Percentiles rank a stretch among this genome's conserved stretches.
Evolutionary conservation across 1,284 basidiomycete genomes (phyloP).

Genomic region (Cutaneotrichosporon sp.): DNA sequence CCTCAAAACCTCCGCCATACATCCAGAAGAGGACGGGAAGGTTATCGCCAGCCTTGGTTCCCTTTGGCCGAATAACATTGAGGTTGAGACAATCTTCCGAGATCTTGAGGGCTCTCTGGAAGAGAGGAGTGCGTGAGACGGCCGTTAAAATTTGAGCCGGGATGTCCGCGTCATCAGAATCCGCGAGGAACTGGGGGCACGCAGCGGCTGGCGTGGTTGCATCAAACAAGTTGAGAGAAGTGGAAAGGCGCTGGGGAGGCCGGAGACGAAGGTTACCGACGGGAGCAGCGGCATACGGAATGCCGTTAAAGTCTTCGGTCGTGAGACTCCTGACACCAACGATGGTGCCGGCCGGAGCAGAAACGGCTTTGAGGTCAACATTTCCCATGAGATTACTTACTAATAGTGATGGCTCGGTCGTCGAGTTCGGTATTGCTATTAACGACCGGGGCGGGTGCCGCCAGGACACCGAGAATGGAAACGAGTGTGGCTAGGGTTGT

Average conservation of each 20-base stretch:
- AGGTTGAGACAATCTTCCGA: constrained; percentile 34
- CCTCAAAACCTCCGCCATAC: constrained; percentile 37
- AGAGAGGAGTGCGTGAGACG: constrained; percentile 5
- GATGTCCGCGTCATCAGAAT: constrained; percentile 10
- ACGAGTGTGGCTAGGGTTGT: neutral
- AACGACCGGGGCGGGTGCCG: neutral
- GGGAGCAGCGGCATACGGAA: constrained; percentile 64
- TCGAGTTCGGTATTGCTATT: neutral
- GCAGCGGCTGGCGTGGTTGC: constrained; percentile 14
- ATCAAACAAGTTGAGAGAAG: constrained; percentile 27
- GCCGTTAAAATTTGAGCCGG: constrained; percentile 7
- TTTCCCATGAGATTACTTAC: neutral
- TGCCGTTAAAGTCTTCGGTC: constrained; percentile 51
- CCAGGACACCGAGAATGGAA: neutral
- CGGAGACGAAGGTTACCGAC: constrained; percentile 32
- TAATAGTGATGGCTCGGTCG: neutral
- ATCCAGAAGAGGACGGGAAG: constrained; percentile 44
- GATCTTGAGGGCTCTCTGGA: constrained; percentile 16
- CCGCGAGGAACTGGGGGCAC: constrained; percentile 20
- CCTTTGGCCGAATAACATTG: constrained; percentile 29
- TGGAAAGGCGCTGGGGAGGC: constrained; percentile 53
- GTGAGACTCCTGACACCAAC: constrained; percentile 9
- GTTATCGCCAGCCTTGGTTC: constrained; percentile 25
- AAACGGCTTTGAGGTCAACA: neutral
- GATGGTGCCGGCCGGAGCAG: constrained; percentile 20